Evolutionary conservation across 371 early-diverging fungal species (phyloP), one percentile per base, ranked within the genome.

Genomic region (Encephalitozoon cuniculi): DNA sequence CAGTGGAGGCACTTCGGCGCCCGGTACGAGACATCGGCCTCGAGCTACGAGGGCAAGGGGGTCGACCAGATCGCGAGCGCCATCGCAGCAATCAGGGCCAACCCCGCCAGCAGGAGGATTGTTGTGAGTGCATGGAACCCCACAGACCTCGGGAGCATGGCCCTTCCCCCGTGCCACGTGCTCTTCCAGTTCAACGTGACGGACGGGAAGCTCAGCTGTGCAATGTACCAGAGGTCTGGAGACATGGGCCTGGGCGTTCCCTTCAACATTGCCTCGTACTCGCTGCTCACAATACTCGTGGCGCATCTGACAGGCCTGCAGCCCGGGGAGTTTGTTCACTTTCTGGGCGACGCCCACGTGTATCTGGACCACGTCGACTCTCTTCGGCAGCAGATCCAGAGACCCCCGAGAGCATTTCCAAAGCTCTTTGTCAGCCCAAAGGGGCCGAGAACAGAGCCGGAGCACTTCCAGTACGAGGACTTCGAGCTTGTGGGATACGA

Each of bases 1-100:
- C 99, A 98, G 82, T 98, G 99, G 99, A 87, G 99, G 44, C 95
- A 97, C 82, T 98, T 95, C 87, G 97, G 97, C 0, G 97, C 99
- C 0, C 84, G 89, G 70, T 97, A 97, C 80, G 79, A 84, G 28
- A 90, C 90, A 59, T 90, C 90, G 40, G 89, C 93, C 75, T 88
- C 89, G 0, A 91, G 93, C 78, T 98, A 98, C 76, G 87, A 90
- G 0, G 93, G 92, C 2, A 85, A 92, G 81, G 99, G 99, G 6
- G 88, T 94, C 6, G 99, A 98, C 79, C 99, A 98, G 81, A 85
- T 98, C 3, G 85, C 85, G 15, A 87, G 90, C 59, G 92, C 95
- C n/a, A 92, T 98, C 68, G 86, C 91, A 63, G 90, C 88, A 72
- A 90, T 89, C 52, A 81, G 80, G 49, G 52, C 46, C 40, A 90